Base-by-base conservation (phyloP, 2,329 filamentous ascomycete species). In the Cucurbitaria berberidis region DNA sequence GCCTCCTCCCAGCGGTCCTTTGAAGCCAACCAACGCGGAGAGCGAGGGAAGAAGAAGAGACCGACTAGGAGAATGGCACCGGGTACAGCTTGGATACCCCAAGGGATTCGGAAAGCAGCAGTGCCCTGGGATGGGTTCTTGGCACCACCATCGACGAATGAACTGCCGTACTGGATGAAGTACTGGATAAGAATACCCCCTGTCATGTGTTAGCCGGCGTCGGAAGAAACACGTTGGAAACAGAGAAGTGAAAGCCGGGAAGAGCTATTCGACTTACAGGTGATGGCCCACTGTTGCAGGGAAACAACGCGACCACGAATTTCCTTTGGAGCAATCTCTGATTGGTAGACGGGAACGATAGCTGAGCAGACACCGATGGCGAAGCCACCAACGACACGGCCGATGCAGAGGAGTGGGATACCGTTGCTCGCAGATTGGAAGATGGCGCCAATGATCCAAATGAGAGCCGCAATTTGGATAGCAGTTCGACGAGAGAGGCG, bases 291-390 rank as follows among this genome's bases (percentile, higher is more conserved):
- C 68, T 89, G 87, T 64, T 90, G 86, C 3, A 88, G 74, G 2
- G 82, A 83, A 15, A 89, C 84, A 2, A 88, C 81, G 10, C 85
- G 80, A 7, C 86, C 86, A 46, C 76, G 71, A 27, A 77, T 78
- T 15, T 74, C 67, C 52, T 76, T 76, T 13, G 74, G 74, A 2
- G 76, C 74, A 16, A 96, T 96, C 73, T 96, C 93, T 39, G 92
- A 93, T 73, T 96, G 92, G 72, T 96, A 96, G 40, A 96, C 89
- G 0, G 93, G 93, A 1, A 96, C 91, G 63, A 96, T 96, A 42
- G 92, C 93, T 0, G 92, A 96, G 41, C 96, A 82, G 70, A 92
- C 89, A 74, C 93, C 93, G 54, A 96, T 91, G 36, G 91, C 90
- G 8, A 96, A 78, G 77, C 93, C 92, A 51, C 90, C 91, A 73